Conservation (phyloP, 371 early-diverging fungal species). For the Saksenaea vasiformis region DNA sequence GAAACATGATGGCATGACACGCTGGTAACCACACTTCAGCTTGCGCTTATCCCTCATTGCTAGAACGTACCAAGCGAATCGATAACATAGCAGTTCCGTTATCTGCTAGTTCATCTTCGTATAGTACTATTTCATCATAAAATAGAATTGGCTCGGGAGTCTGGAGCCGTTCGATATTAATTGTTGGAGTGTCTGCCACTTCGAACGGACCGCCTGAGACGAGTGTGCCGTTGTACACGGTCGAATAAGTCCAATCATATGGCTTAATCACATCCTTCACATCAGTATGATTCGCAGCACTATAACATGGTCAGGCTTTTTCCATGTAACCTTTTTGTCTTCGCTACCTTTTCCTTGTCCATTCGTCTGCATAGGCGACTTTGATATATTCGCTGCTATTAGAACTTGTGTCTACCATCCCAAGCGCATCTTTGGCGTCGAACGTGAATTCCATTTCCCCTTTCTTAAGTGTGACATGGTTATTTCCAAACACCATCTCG, state of each 20-base stretch:
- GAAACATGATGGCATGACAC: conserved; percentile 94
- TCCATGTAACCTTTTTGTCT: not conserved
- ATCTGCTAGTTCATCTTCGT: conserved; percentile 96
- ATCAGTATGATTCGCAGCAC: conserved; percentile 63
- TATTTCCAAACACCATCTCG: conserved; percentile 96
- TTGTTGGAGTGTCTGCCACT: conserved; percentile 29
- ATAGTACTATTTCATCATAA: conserved; percentile 88
- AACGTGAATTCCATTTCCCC: conserved; percentile 53
- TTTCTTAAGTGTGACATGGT: conserved; percentile 56
- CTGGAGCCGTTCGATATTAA: conserved; percentile 79
- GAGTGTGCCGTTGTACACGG: conserved; percentile 73
- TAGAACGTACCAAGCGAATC: conserved; percentile 72
- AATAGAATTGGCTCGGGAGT: conserved; percentile 85
- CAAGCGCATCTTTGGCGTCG: conserved; percentile 77
- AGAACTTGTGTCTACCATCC: conserved; percentile 65
- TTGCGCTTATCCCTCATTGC: not conserved
- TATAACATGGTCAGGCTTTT: conserved; percentile 10
- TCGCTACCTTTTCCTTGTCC: conserved; percentile 81
- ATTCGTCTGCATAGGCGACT: conserved; percentile 83
- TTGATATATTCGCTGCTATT: conserved; percentile 69
- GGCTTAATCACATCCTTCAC: conserved; percentile 84
- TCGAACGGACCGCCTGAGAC: conserved; percentile 15
- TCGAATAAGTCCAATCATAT: conserved; percentile 95
- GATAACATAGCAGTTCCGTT: conserved; percentile 86
- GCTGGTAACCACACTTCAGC: conserved; percentile 33